phyloP scores from a whole-genome alignment of 306 rosid genomes.

The Oemleria cerasiformis region DNA sequence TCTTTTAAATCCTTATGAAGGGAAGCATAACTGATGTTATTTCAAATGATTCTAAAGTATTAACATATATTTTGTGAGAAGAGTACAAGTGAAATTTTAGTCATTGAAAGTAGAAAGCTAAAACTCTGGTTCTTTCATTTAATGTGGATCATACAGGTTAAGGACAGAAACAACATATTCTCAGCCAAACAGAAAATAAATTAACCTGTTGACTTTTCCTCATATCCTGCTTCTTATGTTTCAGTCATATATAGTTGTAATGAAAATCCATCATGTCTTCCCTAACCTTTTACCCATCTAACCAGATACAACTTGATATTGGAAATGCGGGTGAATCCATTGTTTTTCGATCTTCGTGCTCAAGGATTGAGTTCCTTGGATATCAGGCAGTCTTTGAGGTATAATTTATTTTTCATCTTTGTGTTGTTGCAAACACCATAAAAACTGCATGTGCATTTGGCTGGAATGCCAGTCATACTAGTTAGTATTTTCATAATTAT shows the following conservation, averaged over 20 bases:
- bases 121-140: not conserved
- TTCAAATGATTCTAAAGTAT: not conserved
- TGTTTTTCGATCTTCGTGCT: constrained; percentile 66
- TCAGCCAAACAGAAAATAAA: constrained; percentile 1
- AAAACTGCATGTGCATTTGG: not conserved
- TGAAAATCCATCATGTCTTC: constrained; percentile 20
- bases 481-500: not conserved
- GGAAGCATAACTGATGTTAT: not conserved
- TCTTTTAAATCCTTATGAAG: not conserved
- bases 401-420: constrained; percentile 5
- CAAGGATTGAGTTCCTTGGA: constrained; percentile 69
- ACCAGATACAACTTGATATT: constrained; percentile 74
- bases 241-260: not conserved
- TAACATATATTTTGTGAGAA: not conserved
- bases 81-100: not conserved
- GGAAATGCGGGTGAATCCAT: constrained; percentile 64
- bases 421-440: not conserved
- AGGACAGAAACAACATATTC: not conserved
- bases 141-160: not conserved
- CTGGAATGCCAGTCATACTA: not conserved
- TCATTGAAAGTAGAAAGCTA: not conserved
- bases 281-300: constrained; percentile 20
- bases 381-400: constrained; percentile 80
- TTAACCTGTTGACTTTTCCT: not conserved
- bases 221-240: not conserved